Evolutionary conservation across 75 land plant genomes (phyloP), one percentile per base, ranked within the genome.

Genomic region (Sequoia sempervirens): DNA sequence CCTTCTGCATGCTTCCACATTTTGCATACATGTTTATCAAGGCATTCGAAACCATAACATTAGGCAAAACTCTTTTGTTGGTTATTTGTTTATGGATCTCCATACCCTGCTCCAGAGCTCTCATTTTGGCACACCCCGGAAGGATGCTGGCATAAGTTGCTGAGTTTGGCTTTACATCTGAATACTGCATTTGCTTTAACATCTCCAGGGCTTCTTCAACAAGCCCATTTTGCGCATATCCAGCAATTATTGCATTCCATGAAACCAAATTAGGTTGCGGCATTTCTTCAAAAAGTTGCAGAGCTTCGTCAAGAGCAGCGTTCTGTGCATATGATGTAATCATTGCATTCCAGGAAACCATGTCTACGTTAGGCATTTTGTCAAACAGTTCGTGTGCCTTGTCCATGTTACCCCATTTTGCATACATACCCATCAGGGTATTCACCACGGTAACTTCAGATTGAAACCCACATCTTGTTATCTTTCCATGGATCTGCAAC

Each of bases 331-430:
- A 88, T 46, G 89, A 76, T 40, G 91, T 80, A 14, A 90, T 84
- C 82, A 90, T 88, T 50, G 91, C 34, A 80, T 88, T 90, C 91
- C 91, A 90, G 7, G 91, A 86, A 61, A 83, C 86, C 47, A 80
- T 43, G 13, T 84, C 83, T 52, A 82, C 76, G 50, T 75, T 54
- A 34, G 69, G 26, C 91, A 89, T 89, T 26, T 52, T 84, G 66
- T 89, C 91, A 83, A 89, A 87, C 52, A 87, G 64, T 82, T 83
- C 47, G n/a, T 89, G 81, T 6, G 91, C 91, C 4, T 52, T 82
- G 15, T 34, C 73, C 32, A 85, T 82, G 12, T 75, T 20, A 12
- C 91, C 89, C 3, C 61, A 37, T 82, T 86, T 86, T 2, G 92
- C 87, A 79, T 85, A 90, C 68, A 85, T 91, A 43, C 88, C 70